Base-by-base conservation (phyloP, 139 green algal species). In the Coelastrella sp. region DNA sequence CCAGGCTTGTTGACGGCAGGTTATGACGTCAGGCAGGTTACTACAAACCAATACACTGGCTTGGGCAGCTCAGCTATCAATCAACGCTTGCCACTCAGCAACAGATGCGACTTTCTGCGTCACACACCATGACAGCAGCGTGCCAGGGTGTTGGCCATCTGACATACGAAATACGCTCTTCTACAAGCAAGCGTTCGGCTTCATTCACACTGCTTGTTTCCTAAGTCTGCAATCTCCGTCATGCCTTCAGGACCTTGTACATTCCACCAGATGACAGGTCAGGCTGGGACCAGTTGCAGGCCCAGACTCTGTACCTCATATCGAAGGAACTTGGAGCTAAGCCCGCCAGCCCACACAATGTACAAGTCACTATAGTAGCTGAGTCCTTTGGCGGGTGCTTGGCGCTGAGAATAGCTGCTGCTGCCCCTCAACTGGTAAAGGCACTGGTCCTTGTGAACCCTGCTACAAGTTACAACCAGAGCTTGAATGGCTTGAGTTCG, bases 371-470 rank as follows among this genome's bases (percentile, higher is more conserved):
- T 17, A 30, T 76, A 21, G 67, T 51, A 30, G 62, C 41, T 9
- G 94, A 97, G 80, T 95, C 90, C 0, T 97, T 96, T 84, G 93
- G 94, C 1, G 89, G 90, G 11, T 94, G 88, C 67, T 85, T 96
- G 50, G 93, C 86, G 8, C 87, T 96, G 57, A 88, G 92, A 5
- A 35, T 95, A 21, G 93, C 92, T 2, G 37, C 74, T 11, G 84
- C 87, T 4, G 87, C 85, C 0, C 91, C 94, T 2, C 64, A 92
- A n/a, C 86, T 95, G 19, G 30, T 96, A 15, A 48, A 81, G 4
- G 75, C 85, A 25, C 38, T 96, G 57, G 90, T 96, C 51, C 89
- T 97, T 27, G 59, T 96, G 23, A 97, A 97, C 88, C 88, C 91
- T 15, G 93, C 91, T 25, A 95, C 92, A n/a, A 79, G 85, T 72